phyloP scores from a whole-genome alignment of 306 rosid species.

The Lathyrus tuberosus region DNA sequence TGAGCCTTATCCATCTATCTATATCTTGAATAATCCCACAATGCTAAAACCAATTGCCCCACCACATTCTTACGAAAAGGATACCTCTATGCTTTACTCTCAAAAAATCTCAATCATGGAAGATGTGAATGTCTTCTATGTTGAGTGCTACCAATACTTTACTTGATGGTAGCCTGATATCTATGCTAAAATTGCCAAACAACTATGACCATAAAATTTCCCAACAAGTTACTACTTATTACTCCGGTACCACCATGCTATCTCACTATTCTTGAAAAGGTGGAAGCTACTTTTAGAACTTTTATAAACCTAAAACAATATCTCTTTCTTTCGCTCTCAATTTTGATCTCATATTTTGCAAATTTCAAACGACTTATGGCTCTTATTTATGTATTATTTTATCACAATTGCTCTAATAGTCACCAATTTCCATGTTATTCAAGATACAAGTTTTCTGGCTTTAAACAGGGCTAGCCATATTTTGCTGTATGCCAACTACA shows the following conservation, averaged over 20 bases:
- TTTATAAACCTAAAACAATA: slow-evolving; percentile 4
- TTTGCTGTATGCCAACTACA: slow-evolving; percentile 96
- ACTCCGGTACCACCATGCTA: not conserved
- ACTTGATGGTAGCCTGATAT: not conserved
- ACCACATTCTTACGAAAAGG: not conserved
- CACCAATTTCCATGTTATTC: slow-evolving; percentile 17
- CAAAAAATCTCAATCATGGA: not conserved
- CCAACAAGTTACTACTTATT: not conserved
- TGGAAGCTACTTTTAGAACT: slow-evolving; percentile 7
- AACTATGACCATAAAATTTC: no score
- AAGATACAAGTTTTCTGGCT: slow-evolving; percentile 36
- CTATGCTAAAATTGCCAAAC: not conserved
- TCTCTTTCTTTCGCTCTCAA: slow-evolving; percentile 14
- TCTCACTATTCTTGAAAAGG: slow-evolving; percentile 16
- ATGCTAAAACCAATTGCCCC: slow-evolving; percentile 15
- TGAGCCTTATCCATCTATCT: slow-evolving; percentile 7
- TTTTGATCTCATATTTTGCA: slow-evolving; percentile 9
- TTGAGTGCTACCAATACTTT: not conserved
- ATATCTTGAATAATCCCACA: slow-evolving; percentile 14
- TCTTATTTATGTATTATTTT: slow-evolving; percentile 21
- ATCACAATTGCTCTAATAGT: slow-evolving; percentile 32
- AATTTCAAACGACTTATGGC: not conserved
- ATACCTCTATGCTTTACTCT: not conserved
- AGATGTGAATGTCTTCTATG: slow-evolving; percentile 4
- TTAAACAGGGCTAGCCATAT: slow-evolving; percentile 81